These are phyloP conservation scores for Dioscorea dumetorum DNA, from an alignment of 106 monocot species.

Conservation along the genomic window DNA sequence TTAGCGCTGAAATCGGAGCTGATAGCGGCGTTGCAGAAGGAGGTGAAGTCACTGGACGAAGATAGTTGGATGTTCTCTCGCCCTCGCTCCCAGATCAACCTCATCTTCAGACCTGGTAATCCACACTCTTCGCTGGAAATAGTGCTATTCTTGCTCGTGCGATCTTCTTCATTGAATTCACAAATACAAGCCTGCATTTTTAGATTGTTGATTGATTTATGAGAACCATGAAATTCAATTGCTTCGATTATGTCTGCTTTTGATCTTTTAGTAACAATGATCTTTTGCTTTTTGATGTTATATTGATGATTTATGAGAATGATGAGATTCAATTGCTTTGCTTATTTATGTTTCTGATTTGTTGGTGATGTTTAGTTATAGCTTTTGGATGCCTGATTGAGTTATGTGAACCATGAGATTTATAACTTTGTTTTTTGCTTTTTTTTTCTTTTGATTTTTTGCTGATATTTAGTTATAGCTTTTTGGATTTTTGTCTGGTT, in stretches of 20 bases:
- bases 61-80: slow-evolving; percentile 83
- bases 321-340: too few relatives aligned
- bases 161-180: not conserved
- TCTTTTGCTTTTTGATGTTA: not conserved
- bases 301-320: too few relatives aligned
- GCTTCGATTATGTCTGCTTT: not conserved
- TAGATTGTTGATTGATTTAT: not conserved
- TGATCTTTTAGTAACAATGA: not conserved
- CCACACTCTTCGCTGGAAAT: not conserved
- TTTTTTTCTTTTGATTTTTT: too few relatives aligned
- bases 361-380: too few relatives aligned
- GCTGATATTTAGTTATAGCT: too few relatives aligned
- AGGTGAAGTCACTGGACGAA: slow-evolving; percentile 84
- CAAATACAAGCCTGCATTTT: too few relatives aligned
- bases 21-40: slow-evolving; percentile 62
- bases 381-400: too few relatives aligned
- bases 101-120: slow-evolving; percentile 65
- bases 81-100: slow-evolving; percentile 79
- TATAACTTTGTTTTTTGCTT: too few relatives aligned
- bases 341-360: too few relatives aligned
- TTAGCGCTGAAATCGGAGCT: slow-evolving; percentile 70
- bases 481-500: too few relatives aligned
- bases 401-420: too few relatives aligned
- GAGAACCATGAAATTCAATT: not conserved
- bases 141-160: not conserved